Conservation (phyloP, 2,329 filamentous ascomycete genomes). For the Parastagonospora nodorum region DNA sequence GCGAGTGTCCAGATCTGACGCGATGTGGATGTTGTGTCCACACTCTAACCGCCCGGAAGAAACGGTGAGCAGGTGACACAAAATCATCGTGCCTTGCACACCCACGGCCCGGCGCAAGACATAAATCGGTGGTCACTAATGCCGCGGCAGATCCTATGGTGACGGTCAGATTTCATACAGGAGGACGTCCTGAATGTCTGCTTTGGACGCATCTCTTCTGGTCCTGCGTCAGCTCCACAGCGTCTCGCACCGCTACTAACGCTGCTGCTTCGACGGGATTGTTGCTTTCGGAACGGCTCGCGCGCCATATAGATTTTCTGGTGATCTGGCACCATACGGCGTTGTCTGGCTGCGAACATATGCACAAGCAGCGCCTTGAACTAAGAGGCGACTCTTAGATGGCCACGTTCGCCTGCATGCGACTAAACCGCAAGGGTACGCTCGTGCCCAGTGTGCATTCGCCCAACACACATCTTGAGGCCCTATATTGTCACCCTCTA, state of each 20-base stretch:
- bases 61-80: conserved; percentile 27
- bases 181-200: conserved; percentile 14
- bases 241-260: conserved; percentile 16
- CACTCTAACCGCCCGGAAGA: conserved; percentile 14
- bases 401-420: conserved; percentile 47
- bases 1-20: too few relatives aligned
- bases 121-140: not conserved
- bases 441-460: conserved; percentile 46
- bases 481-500: conserved; percentile 45
- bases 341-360: conserved; percentile 40
- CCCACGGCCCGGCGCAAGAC: conserved; percentile 12
- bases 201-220: conserved; percentile 14
- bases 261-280: conserved; percentile 18
- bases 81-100: conserved; percentile 14
- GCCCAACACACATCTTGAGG: conserved; percentile 44
- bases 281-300: conserved; percentile 41
- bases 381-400: conserved; percentile 42
- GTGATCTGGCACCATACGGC: conserved; percentile 47
- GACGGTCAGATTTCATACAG: conserved; percentile 2
- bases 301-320: conserved; percentile 32
- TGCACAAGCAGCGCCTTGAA: conserved; percentile 32
- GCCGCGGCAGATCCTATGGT: conserved; percentile 11
- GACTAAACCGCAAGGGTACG: conserved; percentile 43
- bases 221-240: conserved; percentile 27
- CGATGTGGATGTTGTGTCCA: not conserved